Evolutionary conservation across 2,329 filamentous ascomycete species (phyloP), one percentile per base, ranked within the genome.

Genomic region (Epicoccum sorghinum): DNA sequence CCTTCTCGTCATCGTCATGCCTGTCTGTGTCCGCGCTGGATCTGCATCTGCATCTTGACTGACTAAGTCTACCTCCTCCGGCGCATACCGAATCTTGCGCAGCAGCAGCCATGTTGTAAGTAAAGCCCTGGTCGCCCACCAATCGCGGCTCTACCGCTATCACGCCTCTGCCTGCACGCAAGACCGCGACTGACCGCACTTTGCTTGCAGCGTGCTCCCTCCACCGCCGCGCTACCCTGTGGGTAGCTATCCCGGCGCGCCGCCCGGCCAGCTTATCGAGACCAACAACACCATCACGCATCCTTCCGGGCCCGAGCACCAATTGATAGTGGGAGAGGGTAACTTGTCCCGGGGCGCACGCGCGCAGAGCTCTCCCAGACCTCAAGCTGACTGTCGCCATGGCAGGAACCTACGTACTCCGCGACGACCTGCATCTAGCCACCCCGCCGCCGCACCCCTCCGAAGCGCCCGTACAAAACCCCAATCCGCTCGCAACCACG

Each of bases 391-490:
- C 57, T 14, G 47, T 55, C 56, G 59, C 58, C 57, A 65, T 66
- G 54, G 40, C 60, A 95, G 91, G 93, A 68, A 93, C 90, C 57
- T 99, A 99, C 70, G 83, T 90, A 22, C 84, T 98, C 38, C 89
- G 92, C 73, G 93, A 99, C 77, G 91, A 96, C 73, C 80, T 99
- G 25, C 89, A 92, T 64, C 87, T 99, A 52, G 93, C 95, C 39
- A 97, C 93, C 30, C 95, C 95, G 52, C 93, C 93, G 59, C 93
- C 93, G 12, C 95, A 99, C 77, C 95, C 95, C 22, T 96, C 93
- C 57, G 95, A 99, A 80, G 88, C 91, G 10, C 93, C 92, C 22
- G 79, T 93, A 36, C 78, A 89, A 53, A 97, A 96, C 70, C 89
- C 90, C 39, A 99, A 98, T 70, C 95, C 95, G 24, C 85, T 99